Evolutionary conservation across 176 grass and related monocot species (phyloP).

Genomic region (Aegilops sharonensis): DNA sequence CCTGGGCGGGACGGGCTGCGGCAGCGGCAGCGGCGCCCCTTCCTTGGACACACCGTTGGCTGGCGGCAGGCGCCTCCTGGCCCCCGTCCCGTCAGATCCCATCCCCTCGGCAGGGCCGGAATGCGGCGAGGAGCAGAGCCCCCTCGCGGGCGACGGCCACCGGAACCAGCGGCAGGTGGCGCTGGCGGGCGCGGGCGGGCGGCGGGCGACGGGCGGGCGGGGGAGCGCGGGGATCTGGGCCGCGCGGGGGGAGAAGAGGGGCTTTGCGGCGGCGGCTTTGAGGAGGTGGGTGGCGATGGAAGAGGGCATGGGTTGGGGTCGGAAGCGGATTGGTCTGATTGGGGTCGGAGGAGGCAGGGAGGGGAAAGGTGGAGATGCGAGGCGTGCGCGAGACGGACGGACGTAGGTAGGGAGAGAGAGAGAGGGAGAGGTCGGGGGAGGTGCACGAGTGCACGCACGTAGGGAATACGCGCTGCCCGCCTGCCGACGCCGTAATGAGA

Average conservation of each 20-base stretch:
- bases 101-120: slow-evolving; percentile 44
- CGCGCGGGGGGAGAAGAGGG: slow-evolving; percentile 43
- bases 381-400: neutral
- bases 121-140: slow-evolving; percentile 40
- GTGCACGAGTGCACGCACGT: neutral
- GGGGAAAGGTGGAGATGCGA: neutral
- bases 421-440: neutral
- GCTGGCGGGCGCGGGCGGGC: slow-evolving; percentile 7
- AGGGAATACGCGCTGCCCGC: neutral
- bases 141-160: slow-evolving; percentile 39
- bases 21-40: neutral
- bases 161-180: slow-evolving; percentile 34
- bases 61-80: slow-evolving; percentile 19
- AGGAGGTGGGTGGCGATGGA: slow-evolving; percentile 50
- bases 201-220: neutral
- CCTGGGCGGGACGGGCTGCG: slow-evolving; percentile 20
- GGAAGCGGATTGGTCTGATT: slow-evolving; percentile 18
- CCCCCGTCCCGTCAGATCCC: slow-evolving; percentile 44
- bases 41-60: slow-evolving; percentile 50
- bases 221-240: slow-evolving; percentile 25
- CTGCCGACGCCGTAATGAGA: too few species aligned
- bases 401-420: neutral
- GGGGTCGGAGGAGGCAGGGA: neutral
- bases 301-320: slow-evolving; percentile 41
- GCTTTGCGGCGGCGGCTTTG: slow-evolving; percentile 46